Conservation (phyloP, 2,329 filamentous ascomycete species). For the Fusarium temperatum region DNA sequence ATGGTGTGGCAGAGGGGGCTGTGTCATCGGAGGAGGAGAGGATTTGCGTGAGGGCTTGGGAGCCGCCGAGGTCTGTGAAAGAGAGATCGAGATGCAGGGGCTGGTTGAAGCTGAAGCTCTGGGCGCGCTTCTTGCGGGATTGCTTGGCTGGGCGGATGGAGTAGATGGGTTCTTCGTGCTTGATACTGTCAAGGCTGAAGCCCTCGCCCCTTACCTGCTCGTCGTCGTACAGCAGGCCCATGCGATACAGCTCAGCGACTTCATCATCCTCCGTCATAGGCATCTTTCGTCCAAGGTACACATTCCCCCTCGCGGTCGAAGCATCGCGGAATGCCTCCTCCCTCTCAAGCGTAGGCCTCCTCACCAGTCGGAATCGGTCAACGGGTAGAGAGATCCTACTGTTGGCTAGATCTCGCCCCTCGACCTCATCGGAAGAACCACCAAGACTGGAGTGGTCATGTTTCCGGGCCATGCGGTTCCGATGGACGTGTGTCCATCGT, state of each 20-base stretch:
- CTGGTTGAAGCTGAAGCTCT: slow-evolving; percentile 36
- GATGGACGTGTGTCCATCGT: slow-evolving; percentile 13
- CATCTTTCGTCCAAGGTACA: slow-evolving; percentile 37
- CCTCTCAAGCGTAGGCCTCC: slow-evolving; percentile 54
- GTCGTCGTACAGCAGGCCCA: slow-evolving; percentile 57
- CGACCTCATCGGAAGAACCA: slow-evolving; percentile 39
- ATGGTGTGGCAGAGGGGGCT: background rate
- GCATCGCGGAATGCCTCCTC: slow-evolving; percentile 58
- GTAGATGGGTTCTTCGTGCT: slow-evolving; percentile 50
- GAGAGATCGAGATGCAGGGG: slow-evolving; percentile 52
- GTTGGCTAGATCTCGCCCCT: slow-evolving; percentile 49
- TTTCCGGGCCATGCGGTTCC: slow-evolving; percentile 25
- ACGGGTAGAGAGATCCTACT: slow-evolving; percentile 50
- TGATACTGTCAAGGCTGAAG: slow-evolving; percentile 53
- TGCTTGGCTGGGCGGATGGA: slow-evolving; percentile 50
- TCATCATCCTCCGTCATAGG: slow-evolving; percentile 47
- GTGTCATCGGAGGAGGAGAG: slow-evolving; percentile 39
- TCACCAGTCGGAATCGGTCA: slow-evolving; percentile 46
- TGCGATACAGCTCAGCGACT: slow-evolving; percentile 53
- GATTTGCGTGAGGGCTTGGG: slow-evolving; percentile 51
- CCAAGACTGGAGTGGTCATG: slow-evolving; percentile 1
- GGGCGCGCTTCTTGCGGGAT: slow-evolving; percentile 40
- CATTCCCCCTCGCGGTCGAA: slow-evolving; percentile 48
- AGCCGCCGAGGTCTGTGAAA: slow-evolving; percentile 54
- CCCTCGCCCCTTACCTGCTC: slow-evolving; percentile 46